Base-by-base conservation (phyloP, 176 grass and related monocot species). In the Cenchrus fungigraminus region DNA sequence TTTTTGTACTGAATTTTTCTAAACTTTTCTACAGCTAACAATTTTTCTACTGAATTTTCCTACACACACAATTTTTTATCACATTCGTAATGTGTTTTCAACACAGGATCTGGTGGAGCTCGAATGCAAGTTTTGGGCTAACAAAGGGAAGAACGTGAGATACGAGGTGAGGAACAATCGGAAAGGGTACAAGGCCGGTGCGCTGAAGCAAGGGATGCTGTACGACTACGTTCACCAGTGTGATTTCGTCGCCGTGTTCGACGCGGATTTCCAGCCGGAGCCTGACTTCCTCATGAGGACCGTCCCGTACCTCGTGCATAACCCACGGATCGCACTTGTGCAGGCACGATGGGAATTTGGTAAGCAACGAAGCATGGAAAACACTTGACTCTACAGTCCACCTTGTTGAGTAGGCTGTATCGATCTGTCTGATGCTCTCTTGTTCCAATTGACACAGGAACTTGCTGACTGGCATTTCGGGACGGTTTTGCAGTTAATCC, bases 401-500 rank as follows among this genome's bases (percentile, higher is more conserved):
- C 37, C 37, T 40, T 40, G 37, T 4, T 40, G 37, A 40, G 37
- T 40, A 84, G 80, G 51, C 56, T 90, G 89, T 88, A 91, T 95
- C 31, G 37, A 40, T 40, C 74, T 47, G 2, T 92, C 88, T 98
- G 93, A 98, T 93, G 71, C 64, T 85, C 43, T 85, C 47, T 82
- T 89, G 74, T 96, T 91, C 85, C 62, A 73, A 91, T 91, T 94
- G 91, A 86, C 97, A 98, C 97, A 98, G 91, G 91, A 93, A 94
- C 84, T 94, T 91, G 93, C 93, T 98, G 91, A 98, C 88, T 90
- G 93, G 79, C 78, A 94, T 99, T 99, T 95, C 81, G 87, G 90
- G 93, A 99, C 88, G 90, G 85, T 95, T 99, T 99, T 99, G 97
- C 91, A 99, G 97, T 99, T 92, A 99, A 99, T 82, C 86, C 84